These are phyloP conservation scores for Ophiostoma sp. DNA, from an alignment of 2,329 filamentous ascomycete species.

Conservation along the genomic window DNA sequence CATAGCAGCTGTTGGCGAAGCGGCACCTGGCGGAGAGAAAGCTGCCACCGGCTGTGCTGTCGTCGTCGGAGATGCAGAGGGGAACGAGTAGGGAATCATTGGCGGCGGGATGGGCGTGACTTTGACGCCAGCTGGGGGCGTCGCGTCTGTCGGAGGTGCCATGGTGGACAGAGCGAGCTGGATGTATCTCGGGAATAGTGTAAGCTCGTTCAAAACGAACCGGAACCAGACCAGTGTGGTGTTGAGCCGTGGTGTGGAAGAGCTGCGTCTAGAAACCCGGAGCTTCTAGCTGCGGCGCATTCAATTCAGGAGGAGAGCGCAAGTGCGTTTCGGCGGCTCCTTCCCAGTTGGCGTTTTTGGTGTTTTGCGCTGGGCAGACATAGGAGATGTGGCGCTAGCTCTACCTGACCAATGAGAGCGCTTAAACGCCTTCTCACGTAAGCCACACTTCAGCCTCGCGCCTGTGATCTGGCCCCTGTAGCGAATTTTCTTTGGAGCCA, in stretches of 20 bases:
- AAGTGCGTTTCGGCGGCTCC: slow-evolving; percentile 13
- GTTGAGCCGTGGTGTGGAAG: background rate
- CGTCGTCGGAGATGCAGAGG: slow-evolving; percentile 21
- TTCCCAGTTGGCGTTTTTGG: slow-evolving; percentile 1
- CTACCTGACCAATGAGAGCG: slow-evolving; percentile 7
- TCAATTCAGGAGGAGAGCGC: slow-evolving; percentile 17
- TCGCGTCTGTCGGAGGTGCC: slow-evolving; percentile 3
- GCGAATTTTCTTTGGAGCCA: slow-evolving; percentile 4
- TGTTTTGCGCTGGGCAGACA: slow-evolving; percentile 12
- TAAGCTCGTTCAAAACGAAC: too few species aligned
- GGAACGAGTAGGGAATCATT: slow-evolving; percentile 20
- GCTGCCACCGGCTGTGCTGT: slow-evolving; percentile 22
- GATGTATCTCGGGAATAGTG: too few species aligned
- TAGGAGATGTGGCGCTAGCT: slow-evolving; percentile 22
- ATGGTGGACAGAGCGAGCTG: background rate
- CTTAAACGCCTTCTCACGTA: background rate
- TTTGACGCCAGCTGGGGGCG: slow-evolving; percentile 19
- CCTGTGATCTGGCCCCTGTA: background rate
- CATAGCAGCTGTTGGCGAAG: slow-evolving; percentile 26
- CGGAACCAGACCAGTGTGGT: too few species aligned
- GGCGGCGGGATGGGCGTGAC: slow-evolving; percentile 27
- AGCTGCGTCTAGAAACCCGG: background rate
- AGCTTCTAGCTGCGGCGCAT: slow-evolving; percentile 3
- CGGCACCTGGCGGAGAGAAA: slow-evolving; percentile 24
- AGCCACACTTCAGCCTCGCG: slow-evolving; percentile 28